Evolutionary conservation across 768 basidiomycete species (phyloP), one percentile per base, ranked within the genome.

Genomic region (Pleurotus citrinopileatus): DNA sequence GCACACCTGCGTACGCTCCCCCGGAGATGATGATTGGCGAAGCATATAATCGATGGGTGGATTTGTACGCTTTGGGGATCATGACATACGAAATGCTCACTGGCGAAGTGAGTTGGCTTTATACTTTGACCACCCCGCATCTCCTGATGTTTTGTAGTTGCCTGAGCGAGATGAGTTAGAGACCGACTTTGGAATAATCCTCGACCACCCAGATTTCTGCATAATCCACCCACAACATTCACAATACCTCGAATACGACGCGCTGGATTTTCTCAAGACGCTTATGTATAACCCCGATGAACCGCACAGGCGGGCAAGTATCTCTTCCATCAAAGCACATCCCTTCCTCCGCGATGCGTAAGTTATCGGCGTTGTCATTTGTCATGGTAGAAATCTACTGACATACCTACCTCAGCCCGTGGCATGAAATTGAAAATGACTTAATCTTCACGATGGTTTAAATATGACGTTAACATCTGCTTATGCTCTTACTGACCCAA

Each of bases 351-450:
- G 48, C 15, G 27, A 36, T 19, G 48, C 48, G 48, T 51, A 23
- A 51, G 48, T 51, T 0, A 47, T 34, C 22, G 8, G 26, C 46
- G 6, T 29, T 27, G 8, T 4, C 15, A 17, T 51, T 13, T 7
- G n/a, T 15, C 10, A 22, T 26, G 22, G 17, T 8, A 17, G 15
- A 9, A 26, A 13, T n/a, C 23, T n/a, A 20, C 34, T 51, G 48
- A 36, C 32, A 17, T 51, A 3, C 17, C 3, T 23, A n/a, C 4
- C 10, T 12, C 22, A 51, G 48, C 9, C 48, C 48, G 9, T 51
- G 48, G 48, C 32, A 23, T 23, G 48, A 51, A 51, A 51, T 51
- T 51, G 48, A 51, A 32, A 51, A 51, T 17, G 23, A 37, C 34
- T 19, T 19, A 22, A 29, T n/a, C n/a, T 47, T 47, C 26, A 12